Evolutionary conservation across 768 basidiomycete species (phyloP), one percentile per base, ranked within the genome.

Genomic region (Pleurotus cornucopiae): DNA sequence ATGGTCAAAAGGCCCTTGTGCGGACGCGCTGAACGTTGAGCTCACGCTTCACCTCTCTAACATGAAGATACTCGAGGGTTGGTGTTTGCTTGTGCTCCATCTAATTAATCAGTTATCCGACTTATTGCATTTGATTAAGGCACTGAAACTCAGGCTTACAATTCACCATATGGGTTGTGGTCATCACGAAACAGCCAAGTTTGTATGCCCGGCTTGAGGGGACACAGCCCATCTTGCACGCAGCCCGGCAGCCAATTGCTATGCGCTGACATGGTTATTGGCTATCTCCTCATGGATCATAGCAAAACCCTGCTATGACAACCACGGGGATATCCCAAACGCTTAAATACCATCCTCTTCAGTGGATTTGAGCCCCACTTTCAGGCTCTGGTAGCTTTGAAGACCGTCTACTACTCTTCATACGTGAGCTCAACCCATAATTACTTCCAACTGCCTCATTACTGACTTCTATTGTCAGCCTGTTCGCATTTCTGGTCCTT

Each of bases 221-320:
- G n/a, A 4, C 41, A 44, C 41, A 44, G 41, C 41, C 41, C 14
- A n/a, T 44, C 41, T 44, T 44, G n/a, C 41, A 44, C 20, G 41
- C 41, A 44, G 20, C 20, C 41, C 41, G n/a, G n/a, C 20, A 44
- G n/a, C 41, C 41, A 44, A 44, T 44, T 44, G 41, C 51, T 53
- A 41, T 53, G 41, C 51, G 39, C 51, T 53, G 51, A 53, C 51
- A 53, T 53, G 51, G 51, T 53, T 53, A 53, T 53, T n/a, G 51
- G 38, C 18, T 41, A 41, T 18, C 37, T 25, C 48, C 48, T 16
- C 30, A 26, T 49, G 48, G 48, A 20, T 34, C 48, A 49, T 21
- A n/a, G 48, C 48, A 14, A 49, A 37, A 16, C 48, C 11, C 34
- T 49, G 34, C 48, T 25, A 53, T 53, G 51, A 41, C 51, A 41